Evolutionary conservation across 2,329 filamentous ascomycete species (phyloP).

Genomic region (Ascocoryne sarcoides): DNA sequence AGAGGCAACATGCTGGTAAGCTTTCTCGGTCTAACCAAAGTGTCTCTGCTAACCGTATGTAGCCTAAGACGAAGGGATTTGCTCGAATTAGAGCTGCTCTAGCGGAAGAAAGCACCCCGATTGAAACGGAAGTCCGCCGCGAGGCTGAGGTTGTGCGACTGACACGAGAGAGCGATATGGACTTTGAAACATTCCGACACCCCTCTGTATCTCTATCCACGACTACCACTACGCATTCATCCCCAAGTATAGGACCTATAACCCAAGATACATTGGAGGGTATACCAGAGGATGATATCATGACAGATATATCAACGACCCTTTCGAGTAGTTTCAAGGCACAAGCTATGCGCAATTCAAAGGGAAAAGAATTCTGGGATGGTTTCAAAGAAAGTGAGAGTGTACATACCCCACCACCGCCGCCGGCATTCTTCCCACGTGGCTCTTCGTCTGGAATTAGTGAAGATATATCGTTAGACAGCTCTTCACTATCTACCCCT

Average conservation of each 20-base stretch:
- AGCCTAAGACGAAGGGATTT: constrained; percentile 96
- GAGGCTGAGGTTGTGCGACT: constrained; percentile 95
- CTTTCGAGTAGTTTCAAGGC: constrained; percentile 64
- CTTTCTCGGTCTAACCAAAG: constrained; percentile 8
- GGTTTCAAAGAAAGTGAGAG: constrained; percentile 62
- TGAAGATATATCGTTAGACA: constrained; percentile 50
- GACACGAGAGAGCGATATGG: constrained; percentile 80
- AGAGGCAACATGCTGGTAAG: constrained; percentile 80
- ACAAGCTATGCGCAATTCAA: constrained; percentile 63
- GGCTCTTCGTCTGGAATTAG: constrained; percentile 53
- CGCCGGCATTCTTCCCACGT: constrained; percentile 47
- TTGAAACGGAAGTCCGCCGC: constrained; percentile 80
- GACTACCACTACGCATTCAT: constrained; percentile 53
- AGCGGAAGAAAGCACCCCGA: constrained; percentile 75
- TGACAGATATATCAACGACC: constrained; percentile 41
- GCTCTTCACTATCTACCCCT: constrained; percentile 20
- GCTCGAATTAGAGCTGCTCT: constrained; percentile 85
- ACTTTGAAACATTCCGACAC: constrained; percentile 41
- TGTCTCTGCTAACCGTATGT: constrained; percentile 24
- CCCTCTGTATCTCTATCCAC: constrained; percentile 35
- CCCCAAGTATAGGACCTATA: constrained; percentile 54
- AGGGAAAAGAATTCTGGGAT: constrained; percentile 70
- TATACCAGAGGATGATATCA: constrained; percentile 60
- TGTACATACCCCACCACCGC: constrained; percentile 41
- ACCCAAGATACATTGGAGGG: constrained; percentile 58